These are phyloP conservation scores for Sanghuangporus sanghuang DNA, from an alignment of 1,284 basidiomycete genomes.

Conservation along the genomic window DNA sequence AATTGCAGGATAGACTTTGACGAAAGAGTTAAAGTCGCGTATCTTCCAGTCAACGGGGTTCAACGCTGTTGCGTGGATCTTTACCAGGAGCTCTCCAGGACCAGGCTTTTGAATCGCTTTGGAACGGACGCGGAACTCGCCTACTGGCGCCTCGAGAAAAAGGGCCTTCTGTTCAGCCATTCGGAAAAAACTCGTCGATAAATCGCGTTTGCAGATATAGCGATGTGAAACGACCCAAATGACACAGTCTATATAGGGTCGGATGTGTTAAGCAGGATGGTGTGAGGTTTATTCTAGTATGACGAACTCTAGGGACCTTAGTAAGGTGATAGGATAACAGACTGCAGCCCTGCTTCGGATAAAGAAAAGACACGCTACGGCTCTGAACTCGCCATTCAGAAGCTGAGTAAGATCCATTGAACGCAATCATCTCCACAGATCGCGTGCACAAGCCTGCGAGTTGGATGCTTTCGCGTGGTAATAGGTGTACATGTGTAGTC, in stretches of 20 bases:
- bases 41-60: constrained; percentile 39
- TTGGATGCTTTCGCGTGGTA: background rate
- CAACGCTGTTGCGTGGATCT: constrained; percentile 36
- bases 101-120: constrained; percentile 27
- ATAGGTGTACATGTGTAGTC: background rate
- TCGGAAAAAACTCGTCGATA: background rate
- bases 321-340: too few species aligned
- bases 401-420: too few species aligned
- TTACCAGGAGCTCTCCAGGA: constrained; percentile 37
- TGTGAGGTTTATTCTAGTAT: too few species aligned
- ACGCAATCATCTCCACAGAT: background rate
- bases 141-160: constrained; percentile 19
- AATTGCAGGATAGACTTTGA: constrained; percentile 36
- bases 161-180: constrained; percentile 14
- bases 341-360: too few species aligned
- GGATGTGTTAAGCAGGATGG: background rate
- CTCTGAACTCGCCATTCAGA: too few species aligned
- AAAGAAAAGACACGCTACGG: background rate
- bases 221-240: background rate
- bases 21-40: constrained; percentile 25
- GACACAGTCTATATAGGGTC: background rate
- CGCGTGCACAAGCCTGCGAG: background rate
- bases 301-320: too few species aligned
- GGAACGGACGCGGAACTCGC: constrained; percentile 22
- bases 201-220: background rate